A percentile compares a stretch with the other conserved stretches of the same genome.
phyloP scores from a whole-genome alignment of 2,329 filamentous ascomycete species.

The Penicillium concentricum region DNA sequence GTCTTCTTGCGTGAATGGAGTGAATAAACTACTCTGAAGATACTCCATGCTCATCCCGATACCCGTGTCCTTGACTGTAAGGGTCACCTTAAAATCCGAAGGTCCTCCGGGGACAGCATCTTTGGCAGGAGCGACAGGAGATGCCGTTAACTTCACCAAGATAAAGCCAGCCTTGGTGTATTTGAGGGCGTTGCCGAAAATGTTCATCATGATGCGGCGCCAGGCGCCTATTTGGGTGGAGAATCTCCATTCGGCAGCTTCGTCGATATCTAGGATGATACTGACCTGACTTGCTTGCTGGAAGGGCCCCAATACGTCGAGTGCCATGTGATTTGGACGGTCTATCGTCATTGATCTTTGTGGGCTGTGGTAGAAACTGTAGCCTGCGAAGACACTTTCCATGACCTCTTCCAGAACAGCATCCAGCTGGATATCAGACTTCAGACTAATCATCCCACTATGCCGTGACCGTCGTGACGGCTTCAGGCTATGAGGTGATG shows the following conservation, averaged over 20 bases:
- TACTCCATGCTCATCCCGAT: constrained; percentile 28
- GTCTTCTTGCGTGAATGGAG: constrained; percentile 22
- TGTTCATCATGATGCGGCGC: constrained; percentile 50
- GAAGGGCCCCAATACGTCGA: background rate
- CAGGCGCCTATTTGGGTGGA: constrained; percentile 45
- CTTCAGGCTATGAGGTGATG: background rate
- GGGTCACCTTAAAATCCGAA: constrained; percentile 24
- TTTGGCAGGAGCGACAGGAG: background rate
- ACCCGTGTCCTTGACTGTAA: constrained; percentile 31
- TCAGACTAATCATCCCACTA: background rate
- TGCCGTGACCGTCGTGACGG: background rate
- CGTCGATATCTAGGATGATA: constrained; percentile 39
- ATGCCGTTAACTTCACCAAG: background rate
- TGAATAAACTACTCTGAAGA: constrained; percentile 19
- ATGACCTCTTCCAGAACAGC: constrained; percentile 25
- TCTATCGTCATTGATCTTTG: constrained; percentile 4
- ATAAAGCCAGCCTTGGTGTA: constrained; percentile 48
- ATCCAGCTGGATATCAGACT: constrained; percentile 16
- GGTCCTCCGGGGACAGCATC: constrained; percentile 3
- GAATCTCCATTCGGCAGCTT: background rate
- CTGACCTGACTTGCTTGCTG: constrained; percentile 13
- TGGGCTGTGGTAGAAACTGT: constrained; percentile 23
- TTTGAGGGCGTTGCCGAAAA: constrained; percentile 52
- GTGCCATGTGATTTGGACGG: background rate
- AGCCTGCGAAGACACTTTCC: constrained; percentile 27